These are phyloP conservation scores for Fistulina hepatica DNA, from an alignment of 1,284 basidiomycete species.

Conservation along the genomic window DNA sequence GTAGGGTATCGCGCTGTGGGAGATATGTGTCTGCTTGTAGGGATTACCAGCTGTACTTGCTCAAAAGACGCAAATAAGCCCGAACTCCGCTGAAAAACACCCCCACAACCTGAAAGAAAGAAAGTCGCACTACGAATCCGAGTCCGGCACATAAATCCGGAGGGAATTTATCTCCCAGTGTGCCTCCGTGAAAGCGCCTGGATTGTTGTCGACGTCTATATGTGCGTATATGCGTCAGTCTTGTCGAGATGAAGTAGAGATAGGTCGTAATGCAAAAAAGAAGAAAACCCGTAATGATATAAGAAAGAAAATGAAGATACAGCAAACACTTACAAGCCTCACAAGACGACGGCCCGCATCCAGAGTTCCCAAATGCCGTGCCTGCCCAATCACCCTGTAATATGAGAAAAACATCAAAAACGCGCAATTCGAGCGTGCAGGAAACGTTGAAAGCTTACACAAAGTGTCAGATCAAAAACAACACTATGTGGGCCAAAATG, in stretches of 20 bases:
- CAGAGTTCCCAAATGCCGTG: constrained; percentile 21
- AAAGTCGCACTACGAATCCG: no score
- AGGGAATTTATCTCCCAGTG: constrained; percentile 57
- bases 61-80: no score
- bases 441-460: constrained; percentile 23
- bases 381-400: constrained; percentile 46
- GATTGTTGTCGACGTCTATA: constrained; percentile 44
- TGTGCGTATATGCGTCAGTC: background rate
- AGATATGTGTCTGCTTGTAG: no score
- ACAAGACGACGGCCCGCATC: constrained; percentile 28
- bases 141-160: constrained; percentile 35
- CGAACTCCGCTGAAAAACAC: no score
- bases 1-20: no score
- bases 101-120: no score
- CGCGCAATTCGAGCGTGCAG: background rate
- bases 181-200: constrained; percentile 40
- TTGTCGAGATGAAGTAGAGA: background rate
- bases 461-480: constrained; percentile 43
- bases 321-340: constrained; percentile 27
- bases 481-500: constrained; percentile 41
- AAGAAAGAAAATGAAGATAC: constrained; percentile 1
- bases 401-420: constrained; percentile 5
- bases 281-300: constrained; percentile 2
- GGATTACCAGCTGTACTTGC: no score
- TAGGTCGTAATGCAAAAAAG: background rate